Evolutionary conservation across 441 rosid genomes (phyloP).

Genomic region (Populus hybrid): DNA sequence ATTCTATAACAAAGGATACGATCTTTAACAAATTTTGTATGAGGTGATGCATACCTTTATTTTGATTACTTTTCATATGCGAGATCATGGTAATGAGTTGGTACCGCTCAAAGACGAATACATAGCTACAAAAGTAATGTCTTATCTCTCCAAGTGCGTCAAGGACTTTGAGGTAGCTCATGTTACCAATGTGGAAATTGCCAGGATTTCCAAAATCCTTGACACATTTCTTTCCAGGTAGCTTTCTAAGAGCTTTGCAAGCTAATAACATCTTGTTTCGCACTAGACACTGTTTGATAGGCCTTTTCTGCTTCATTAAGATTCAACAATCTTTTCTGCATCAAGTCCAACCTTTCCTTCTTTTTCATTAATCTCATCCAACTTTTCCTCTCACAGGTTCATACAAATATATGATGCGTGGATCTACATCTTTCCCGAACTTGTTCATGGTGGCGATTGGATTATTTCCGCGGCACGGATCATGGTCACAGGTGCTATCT

Average conservation of each 20-base stretch:
- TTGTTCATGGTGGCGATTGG: constrained; percentile 73
- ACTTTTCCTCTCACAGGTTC: constrained; percentile 37
- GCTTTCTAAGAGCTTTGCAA: background rate
- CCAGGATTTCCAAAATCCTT: constrained; percentile 45
- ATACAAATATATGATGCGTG: constrained; percentile 61
- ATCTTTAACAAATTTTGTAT: background rate
- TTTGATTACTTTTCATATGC: constrained; percentile 2
- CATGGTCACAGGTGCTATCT: constrained; percentile 53
- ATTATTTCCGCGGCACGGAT: constrained; percentile 57
- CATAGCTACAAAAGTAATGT: constrained; percentile 33
- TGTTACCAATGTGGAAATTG: constrained; percentile 38
- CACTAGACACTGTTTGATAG: background rate
- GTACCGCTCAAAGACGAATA: constrained; percentile 32
- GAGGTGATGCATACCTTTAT: background rate
- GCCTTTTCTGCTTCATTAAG: background rate
- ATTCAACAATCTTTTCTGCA: background rate
- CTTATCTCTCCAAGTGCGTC: constrained; percentile 41
- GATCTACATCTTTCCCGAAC: constrained; percentile 52
- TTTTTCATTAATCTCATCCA: background rate
- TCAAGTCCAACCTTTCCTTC: background rate
- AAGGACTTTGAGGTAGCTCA: constrained; percentile 33
- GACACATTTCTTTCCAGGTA: constrained; percentile 69
- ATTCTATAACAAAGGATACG: background rate
- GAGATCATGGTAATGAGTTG: constrained; percentile 42
- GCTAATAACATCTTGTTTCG: background rate